Evolutionary conservation across 345 rosid genomes (phyloP), one percentile per base, ranked within the genome.

Genomic region (Sisymbrium altissimum): DNA sequence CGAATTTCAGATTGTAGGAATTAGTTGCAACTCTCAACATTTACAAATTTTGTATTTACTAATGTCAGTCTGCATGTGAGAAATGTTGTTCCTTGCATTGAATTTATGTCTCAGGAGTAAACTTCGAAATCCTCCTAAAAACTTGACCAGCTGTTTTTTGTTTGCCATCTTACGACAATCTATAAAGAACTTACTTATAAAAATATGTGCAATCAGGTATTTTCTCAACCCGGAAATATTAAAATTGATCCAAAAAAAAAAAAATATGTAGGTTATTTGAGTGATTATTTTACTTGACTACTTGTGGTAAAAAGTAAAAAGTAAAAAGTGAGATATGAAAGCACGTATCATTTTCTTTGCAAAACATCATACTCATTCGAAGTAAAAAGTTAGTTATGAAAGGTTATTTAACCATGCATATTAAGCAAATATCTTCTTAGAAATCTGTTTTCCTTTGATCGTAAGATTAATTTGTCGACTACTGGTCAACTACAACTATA

Each of bases 21-120:
- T 52, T 23, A 38, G 74, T 61, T 60, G 58, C 56, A 75, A 68
- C 74, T 52, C 14, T 66, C 58, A 61, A 68, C 63, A 39, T 65
- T 74, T 46, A 23, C 59, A 1, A 27, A 13, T 12, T 38, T 25
- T 60, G 2, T 67, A 36, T 56, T 8, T 58, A 49, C 30, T 52
- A 40, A 10, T 59, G 44, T 19, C 35, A 33, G 30, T 55, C 49
- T 29, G 36, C 41, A 57, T 33, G 50, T 25, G 9, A 18, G 8
- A 48, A 36, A 7, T 9, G n/a, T 48, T 71, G 48, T 59, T 59
- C 50, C 48, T 70, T 45, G 48, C 48, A 46, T 66, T 45, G 23
- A 7, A 46, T 14, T 44, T 53, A 55, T 66, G 32, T 39, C 36
- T 38, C 1, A n/a, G 18, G 48, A n/a, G 43, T 45, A 70, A 58